These are phyloP conservation scores for Populus tremula DNA, from an alignment of 345 rosid species.

Conservation along the genomic window DNA sequence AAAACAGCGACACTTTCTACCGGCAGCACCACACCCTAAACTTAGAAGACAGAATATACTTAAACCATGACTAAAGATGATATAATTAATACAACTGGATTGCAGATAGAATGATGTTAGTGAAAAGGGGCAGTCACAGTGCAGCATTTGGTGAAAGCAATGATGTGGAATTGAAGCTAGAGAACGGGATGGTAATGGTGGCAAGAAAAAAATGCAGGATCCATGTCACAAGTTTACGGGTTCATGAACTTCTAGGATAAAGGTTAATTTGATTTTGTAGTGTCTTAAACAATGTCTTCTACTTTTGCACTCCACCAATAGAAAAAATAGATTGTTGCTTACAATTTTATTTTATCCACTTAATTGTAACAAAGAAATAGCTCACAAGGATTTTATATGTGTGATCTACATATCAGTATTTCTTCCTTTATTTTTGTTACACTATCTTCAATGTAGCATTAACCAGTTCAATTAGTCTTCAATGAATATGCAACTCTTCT, in stretches of 20 bases:
- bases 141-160: not conserved
- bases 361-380: not conserved
- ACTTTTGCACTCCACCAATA: not conserved
- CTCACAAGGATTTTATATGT: not conserved
- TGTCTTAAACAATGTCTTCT: not conserved
- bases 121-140: not conserved
- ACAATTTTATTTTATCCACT: not conserved
- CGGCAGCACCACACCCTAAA: not conserved
- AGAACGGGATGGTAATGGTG: not conserved
- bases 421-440: no score
- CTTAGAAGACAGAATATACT: not conserved
- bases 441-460: not conserved
- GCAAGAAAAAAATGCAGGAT: not conserved
- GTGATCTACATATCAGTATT: not conserved
- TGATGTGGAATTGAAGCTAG: not conserved
- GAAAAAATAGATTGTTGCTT: not conserved
- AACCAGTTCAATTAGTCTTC: not conserved
- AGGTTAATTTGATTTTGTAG: not conserved
- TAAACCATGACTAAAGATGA: not conserved
- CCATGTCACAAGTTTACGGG: not conserved
- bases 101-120: not conserved
- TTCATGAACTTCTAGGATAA: not conserved
- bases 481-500: not conserved
- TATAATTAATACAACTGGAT: not conserved
- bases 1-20: not conserved